Evolutionary conservation across 108 stramenopile genomes (phyloP), one percentile per base, ranked within the genome.

Genomic region (Cyclotella baltica): DNA sequence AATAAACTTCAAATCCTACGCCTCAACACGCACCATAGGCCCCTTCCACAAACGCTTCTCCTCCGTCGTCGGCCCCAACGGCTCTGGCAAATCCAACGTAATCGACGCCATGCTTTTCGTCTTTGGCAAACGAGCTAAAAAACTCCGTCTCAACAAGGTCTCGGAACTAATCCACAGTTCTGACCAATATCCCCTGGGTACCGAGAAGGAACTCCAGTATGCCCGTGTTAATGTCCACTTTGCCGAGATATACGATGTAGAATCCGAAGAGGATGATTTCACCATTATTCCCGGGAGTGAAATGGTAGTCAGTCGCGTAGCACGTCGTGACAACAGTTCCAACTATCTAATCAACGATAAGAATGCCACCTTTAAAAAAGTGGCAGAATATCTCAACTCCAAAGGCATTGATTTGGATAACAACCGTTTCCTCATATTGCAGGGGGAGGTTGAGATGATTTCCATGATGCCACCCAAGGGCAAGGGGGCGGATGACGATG

Each of bases 21-120:
- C 96, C 10, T 98, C 98, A 5, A 75, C 85, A 34, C 91, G 92
- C 72, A 87, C 90, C 57, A 92, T 95, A 61, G 93, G 93, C 38
- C 93, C 94, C 29, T 95, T 95, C 76, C 94, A 95, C 87, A 93
- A 93, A 83, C 95, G 97, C 80, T 98, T 99, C 86, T 93, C 94
- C 29, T 86, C 93, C 36, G 94, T 99, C 33, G 98, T 98, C 36
- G 97, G 97, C 18, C 97, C 97, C 19, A 98, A 98, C 73, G 97
- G 97, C 15, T 95, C 93, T 23, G 99, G 99, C 29, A 99, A 99
- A 83, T 96, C 94, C 27, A 99, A 99, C 81, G 97, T 98, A 48
- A 98, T 99, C 62, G 99, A 99, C 81, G 99, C 99, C 78, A 97
- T 99, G 97, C 94, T 99, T 31, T 99, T 99, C 83, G 99, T 98